phyloP scores from a whole-genome alignment of 1,284 basidiomycete species.

The Paramarasmius palmivorus region DNA sequence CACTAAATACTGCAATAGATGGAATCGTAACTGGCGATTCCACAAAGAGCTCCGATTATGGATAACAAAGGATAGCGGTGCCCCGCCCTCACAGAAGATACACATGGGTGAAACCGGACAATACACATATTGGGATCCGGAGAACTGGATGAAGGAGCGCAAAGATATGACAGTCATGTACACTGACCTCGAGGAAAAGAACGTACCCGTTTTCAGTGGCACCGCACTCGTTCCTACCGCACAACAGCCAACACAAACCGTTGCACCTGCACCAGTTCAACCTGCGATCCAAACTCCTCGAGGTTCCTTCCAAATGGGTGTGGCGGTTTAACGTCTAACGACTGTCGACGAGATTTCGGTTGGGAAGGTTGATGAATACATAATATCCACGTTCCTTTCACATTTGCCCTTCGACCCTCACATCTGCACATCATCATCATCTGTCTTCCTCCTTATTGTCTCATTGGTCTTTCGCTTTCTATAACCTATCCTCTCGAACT shows the following conservation, averaged over 20 bases:
- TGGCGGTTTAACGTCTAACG: constrained; percentile 26
- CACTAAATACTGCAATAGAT: constrained; percentile 46
- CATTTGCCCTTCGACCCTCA: constrained; percentile 11
- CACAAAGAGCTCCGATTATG: constrained; percentile 95
- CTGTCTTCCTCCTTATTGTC: neutral
- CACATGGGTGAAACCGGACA: constrained; percentile 87
- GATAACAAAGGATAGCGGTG: constrained; percentile 92
- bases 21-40: constrained; percentile 96
- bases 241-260: constrained; percentile 26
- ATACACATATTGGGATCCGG: constrained; percentile 92
- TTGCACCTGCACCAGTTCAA: constrained; percentile 11
- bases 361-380: neutral
- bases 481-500: constrained; percentile 20
- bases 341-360: neutral
- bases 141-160: constrained; percentile 84
- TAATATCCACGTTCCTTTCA: constrained; percentile 14
- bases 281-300: constrained; percentile 29
- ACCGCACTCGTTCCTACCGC: constrained; percentile 50
- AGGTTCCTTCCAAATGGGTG: constrained; percentile 44
- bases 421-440: constrained; percentile 16
- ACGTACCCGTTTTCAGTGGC: constrained; percentile 58
- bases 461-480: constrained; percentile 2
- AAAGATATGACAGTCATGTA: constrained; percentile 89
- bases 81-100: constrained; percentile 83
- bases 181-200: constrained; percentile 86